Conservation (phyloP, 441 rosid species). For the Aquilaria agallochum region DNA sequence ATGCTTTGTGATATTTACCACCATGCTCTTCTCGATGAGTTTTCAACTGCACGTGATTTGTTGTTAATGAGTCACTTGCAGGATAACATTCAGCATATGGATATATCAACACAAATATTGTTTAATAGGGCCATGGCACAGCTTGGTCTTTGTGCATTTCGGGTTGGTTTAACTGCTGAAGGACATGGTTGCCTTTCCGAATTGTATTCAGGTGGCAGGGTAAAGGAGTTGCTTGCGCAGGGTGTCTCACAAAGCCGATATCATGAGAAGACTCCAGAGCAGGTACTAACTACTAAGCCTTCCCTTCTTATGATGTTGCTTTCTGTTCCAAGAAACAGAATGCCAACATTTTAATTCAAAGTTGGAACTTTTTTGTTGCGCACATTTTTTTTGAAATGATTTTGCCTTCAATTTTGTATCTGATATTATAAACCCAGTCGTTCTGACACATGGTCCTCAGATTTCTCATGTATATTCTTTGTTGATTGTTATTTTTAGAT, state of each 20-base stretch:
- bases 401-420: too few species aligned
- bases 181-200: conserved; percentile 66
- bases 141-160: conserved; percentile 70
- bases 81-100: conserved; percentile 61
- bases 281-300: conserved; percentile 29
- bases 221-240: conserved; percentile 72
- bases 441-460: too few species aligned
- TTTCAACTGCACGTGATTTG: conserved; percentile 55
- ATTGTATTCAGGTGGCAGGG: conserved; percentile 67
- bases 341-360: too few species aligned
- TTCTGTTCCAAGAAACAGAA: too few species aligned
- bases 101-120: conserved; percentile 64
- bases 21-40: conserved; percentile 59
- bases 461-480: too few species aligned
- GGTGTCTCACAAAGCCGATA: conserved; percentile 69
- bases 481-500: too few species aligned
- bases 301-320: too few species aligned
- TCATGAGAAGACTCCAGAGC: conserved; percentile 76
- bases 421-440: too few species aligned
- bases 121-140: conserved; percentile 80
- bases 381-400: too few species aligned
- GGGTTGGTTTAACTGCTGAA: conserved; percentile 49
- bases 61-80: conserved; percentile 70
- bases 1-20: conserved; percentile 75
- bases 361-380: too few species aligned